Conservation (phyloP, 768 basidiomycete genomes). For the Jaapia argillacea region DNA sequence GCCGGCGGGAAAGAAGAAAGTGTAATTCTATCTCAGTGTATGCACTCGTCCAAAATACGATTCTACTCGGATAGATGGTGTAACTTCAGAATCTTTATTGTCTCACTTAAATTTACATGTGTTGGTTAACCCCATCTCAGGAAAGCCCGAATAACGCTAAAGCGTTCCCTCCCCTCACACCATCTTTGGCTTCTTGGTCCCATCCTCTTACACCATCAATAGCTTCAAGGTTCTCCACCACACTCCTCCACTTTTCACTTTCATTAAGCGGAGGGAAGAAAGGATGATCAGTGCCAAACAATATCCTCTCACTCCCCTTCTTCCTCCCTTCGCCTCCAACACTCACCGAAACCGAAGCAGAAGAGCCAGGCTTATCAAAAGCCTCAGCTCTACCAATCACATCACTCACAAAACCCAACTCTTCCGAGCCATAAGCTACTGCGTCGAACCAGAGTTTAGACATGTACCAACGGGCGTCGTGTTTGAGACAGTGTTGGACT, state of each 20-base stretch:
- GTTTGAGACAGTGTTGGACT: slow-evolving; percentile 61
- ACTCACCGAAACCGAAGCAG: slow-evolving; percentile 6
- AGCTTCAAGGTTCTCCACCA: slow-evolving; percentile 77
- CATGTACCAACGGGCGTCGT: slow-evolving; percentile 79
- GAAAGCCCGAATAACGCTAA: slow-evolving; percentile 48
- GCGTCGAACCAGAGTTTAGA: slow-evolving; percentile 78
- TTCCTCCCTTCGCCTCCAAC: slow-evolving; percentile 24
- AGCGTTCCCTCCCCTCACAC: slow-evolving; percentile 67
- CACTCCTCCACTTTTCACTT: slow-evolving; percentile 73
- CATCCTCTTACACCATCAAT: slow-evolving; percentile 60
- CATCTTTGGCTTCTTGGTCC: slow-evolving; percentile 45
- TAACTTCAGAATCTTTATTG: no score
- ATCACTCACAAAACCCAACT: slow-evolving; percentile 69
- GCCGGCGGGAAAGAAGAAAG: no score
- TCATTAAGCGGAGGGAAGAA: slow-evolving; percentile 78
- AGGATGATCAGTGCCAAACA: slow-evolving; percentile 86
- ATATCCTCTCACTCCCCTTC: slow-evolving; percentile 53
- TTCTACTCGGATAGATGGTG: no score
- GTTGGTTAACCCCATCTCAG: no score
- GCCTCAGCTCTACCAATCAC: slow-evolving; percentile 50
- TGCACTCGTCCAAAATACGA: no score
- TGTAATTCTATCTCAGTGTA: no score
- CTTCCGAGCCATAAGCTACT: slow-evolving; percentile 83
- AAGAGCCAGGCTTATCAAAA: slow-evolving; percentile 21
- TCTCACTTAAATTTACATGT: no score